Conservation (phyloP, 2,329 filamentous ascomycete genomes). For the Botrytis hyacinthi region DNA sequence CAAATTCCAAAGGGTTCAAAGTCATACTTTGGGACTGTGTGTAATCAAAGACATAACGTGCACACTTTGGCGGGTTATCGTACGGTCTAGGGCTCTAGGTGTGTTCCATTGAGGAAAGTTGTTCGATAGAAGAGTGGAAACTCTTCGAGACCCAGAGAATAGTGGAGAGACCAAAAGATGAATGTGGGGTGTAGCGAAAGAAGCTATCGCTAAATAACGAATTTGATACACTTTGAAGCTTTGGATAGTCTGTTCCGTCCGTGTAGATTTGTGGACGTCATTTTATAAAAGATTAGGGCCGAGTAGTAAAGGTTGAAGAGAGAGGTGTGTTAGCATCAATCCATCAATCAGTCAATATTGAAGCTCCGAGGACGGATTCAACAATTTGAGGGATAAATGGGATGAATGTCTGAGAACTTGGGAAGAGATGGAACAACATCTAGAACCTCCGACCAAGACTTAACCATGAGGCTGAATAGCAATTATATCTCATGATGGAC, state of each 20-base stretch:
- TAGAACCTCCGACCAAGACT: background rate
- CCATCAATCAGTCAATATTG: background rate
- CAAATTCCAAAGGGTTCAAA: background rate
- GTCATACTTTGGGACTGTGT: background rate
- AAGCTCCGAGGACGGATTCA: slow-evolving; percentile 4
- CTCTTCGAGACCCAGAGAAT: background rate
- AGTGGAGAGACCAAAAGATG: background rate
- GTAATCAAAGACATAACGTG: slow-evolving; percentile 1
- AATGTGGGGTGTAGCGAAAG: slow-evolving; percentile 3
- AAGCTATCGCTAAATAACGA: slow-evolving; percentile 4
- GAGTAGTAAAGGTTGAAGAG: background rate
- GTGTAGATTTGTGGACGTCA: slow-evolving; percentile 12
- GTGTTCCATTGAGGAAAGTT: background rate
- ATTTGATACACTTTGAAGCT: background rate
- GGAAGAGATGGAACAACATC: slow-evolving; percentile 5
- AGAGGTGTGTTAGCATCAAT: slow-evolving; percentile 5
- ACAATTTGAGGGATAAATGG: background rate
- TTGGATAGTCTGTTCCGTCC: background rate
- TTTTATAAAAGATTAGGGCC: slow-evolving; percentile 11
- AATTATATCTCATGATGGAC: background rate
- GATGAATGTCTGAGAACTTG: background rate
- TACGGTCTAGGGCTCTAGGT: background rate
- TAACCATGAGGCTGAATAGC: slow-evolving; percentile 17
- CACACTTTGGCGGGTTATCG: background rate
- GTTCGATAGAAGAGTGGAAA: slow-evolving; percentile 6